Percentiles rank a stretch among this genome's conserved stretches.
Evolutionary conservation across 768 basidiomycete species (phyloP).

Genomic region (Trametes gibbosa): DNA sequence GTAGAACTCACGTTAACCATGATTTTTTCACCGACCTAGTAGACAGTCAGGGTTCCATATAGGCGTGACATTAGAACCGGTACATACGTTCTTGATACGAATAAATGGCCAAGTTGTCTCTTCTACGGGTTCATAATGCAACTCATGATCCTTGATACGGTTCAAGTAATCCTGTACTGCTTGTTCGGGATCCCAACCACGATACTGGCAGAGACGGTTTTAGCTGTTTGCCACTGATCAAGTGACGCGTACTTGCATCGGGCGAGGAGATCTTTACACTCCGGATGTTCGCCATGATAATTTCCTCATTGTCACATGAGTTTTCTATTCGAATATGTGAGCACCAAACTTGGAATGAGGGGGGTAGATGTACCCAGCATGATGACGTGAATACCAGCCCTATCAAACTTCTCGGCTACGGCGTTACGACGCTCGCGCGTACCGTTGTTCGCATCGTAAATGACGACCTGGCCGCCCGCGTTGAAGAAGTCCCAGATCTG

Average conservation of each 20-base stretch:
- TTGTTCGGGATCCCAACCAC: constrained; percentile 87
- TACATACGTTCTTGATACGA: constrained; percentile 82
- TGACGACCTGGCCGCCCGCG: constrained; percentile 89
- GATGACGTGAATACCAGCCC: constrained; percentile 86
- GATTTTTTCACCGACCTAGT: constrained; percentile 92
- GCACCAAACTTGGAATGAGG: background rate
- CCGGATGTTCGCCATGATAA: constrained; percentile 92
- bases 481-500: constrained; percentile 87
- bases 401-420: constrained; percentile 83
- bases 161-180: constrained; percentile 90
- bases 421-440: constrained; percentile 61
- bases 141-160: constrained; percentile 86
- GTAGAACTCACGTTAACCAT: constrained; percentile 77
- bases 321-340: constrained; percentile 58
- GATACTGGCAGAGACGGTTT: constrained; percentile 57
- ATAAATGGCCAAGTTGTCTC: constrained; percentile 92
- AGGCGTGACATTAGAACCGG: constrained; percentile 8
- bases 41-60: background rate
- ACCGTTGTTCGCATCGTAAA: constrained; percentile 98
- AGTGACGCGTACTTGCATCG: constrained; percentile 58
- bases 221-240: background rate
- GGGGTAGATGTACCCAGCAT: constrained; percentile 64
- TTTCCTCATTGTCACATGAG: constrained; percentile 85
- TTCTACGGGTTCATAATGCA: constrained; percentile 86
- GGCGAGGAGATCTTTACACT: constrained; percentile 98